A percentile compares a stretch with the other conserved stretches of the same genome.
These are phyloP conservation scores for Erucastrum elatum DNA, from an alignment of 345 rosid species.

Conservation along the genomic window DNA sequence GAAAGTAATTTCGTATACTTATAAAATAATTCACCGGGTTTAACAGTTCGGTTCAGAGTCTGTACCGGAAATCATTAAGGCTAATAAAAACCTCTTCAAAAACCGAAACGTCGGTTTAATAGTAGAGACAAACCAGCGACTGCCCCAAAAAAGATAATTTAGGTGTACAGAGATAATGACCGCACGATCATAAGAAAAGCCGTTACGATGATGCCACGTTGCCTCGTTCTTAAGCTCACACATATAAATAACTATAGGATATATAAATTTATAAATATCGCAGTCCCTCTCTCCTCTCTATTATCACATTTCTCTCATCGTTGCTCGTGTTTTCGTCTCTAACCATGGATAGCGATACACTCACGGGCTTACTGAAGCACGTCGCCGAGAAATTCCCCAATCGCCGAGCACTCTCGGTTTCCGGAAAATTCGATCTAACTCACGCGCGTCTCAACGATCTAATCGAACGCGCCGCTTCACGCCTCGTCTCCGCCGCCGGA, in stretches of 20 bases:
- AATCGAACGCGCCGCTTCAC: conserved; percentile 52
- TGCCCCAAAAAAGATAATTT: neutral
- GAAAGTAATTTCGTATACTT: neutral
- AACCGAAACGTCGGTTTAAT: conserved; percentile 22
- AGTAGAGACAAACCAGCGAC: neutral
- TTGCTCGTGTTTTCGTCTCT: neutral
- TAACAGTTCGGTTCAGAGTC: neutral
- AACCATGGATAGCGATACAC: conserved; percentile 47
- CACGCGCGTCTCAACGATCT: conserved; percentile 53
- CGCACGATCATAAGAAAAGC: conserved; percentile 2
- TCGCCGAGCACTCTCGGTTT: conserved; percentile 49
- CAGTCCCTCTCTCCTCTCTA: neutral
- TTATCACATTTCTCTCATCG: conserved; percentile 7
- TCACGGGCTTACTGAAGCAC: conserved; percentile 45
- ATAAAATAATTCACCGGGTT: neutral
- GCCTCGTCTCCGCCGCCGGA: conserved; percentile 48
- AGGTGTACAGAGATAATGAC: neutral
- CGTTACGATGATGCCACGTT: conserved; percentile 29
- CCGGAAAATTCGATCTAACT: conserved; percentile 57
- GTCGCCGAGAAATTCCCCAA: conserved; percentile 49
- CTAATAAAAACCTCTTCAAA: conserved; percentile 17
- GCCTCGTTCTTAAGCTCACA: neutral
- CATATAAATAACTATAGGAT: neutral
- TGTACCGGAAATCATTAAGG: neutral
- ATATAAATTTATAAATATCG: conserved; percentile 1